Conservation (phyloP, 2,329 filamentous ascomycete genomes). For the Neospermospora avenae region DNA sequence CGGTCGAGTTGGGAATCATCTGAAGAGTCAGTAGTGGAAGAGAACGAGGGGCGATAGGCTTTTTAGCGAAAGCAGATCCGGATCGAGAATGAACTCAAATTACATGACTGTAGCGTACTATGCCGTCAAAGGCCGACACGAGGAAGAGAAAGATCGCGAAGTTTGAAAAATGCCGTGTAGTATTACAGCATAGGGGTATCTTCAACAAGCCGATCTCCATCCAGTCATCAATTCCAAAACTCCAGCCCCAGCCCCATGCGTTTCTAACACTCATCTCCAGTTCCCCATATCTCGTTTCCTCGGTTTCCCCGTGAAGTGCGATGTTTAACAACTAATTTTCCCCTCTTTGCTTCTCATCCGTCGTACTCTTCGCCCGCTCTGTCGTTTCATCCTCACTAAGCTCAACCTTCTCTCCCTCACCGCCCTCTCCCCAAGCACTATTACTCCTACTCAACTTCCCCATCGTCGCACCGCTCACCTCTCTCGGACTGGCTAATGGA, state of each 20-base stretch:
- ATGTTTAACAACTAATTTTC: background rate
- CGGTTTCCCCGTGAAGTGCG: background rate
- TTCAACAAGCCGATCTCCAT: slow-evolving; percentile 13
- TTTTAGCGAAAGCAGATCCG: background rate
- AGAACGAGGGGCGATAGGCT: too few relatives aligned
- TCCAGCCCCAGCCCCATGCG: slow-evolving; percentile 6
- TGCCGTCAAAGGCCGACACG: background rate
- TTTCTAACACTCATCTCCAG: background rate
- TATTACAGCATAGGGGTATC: slow-evolving; percentile 29
- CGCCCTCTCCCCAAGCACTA: slow-evolving; percentile 28
- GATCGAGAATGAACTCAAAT: background rate
- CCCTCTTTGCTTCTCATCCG: slow-evolving; percentile 13
- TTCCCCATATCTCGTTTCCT: background rate
- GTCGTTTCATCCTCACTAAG: slow-evolving; percentile 15
- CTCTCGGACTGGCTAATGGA: slow-evolving; percentile 58
- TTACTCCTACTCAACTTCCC: slow-evolving; percentile 33
- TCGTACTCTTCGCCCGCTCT: slow-evolving; percentile 10
- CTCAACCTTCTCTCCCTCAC: slow-evolving; percentile 24
- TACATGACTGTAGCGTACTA: background rate
- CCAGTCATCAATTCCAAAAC: slow-evolving; percentile 17
- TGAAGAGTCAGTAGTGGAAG: too few relatives aligned
- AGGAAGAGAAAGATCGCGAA: background rate
- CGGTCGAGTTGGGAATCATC: too few relatives aligned
- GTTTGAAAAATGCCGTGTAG: slow-evolving; percentile 17
- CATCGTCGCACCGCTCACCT: slow-evolving; percentile 29